These are phyloP conservation scores for Kurtzmaniella fragi DNA, from an alignment of 805 yeast genomes.

Conservation along the genomic window DNA sequence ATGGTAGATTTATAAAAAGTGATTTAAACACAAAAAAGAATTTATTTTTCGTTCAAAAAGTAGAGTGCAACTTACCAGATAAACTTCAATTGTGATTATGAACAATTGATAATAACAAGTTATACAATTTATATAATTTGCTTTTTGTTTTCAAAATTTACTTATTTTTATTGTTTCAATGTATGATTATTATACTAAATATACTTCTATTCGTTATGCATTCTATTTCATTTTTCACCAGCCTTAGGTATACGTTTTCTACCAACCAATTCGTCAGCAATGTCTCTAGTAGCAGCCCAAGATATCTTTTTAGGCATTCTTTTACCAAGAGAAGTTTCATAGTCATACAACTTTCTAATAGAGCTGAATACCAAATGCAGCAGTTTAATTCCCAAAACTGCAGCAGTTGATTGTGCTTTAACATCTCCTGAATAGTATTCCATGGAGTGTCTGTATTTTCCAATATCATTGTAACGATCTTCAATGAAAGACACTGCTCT, in stretches of 20 bases:
- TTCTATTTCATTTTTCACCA: neutral
- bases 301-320: constrained; percentile 88
- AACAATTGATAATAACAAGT: no score
- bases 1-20: no score
- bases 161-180: no score
- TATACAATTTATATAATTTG: no score
- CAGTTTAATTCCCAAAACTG: constrained; percentile 78
- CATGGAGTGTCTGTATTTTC: constrained; percentile 16
- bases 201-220: no score
- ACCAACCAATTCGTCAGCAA: constrained; percentile 83
- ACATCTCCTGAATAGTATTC: constrained; percentile 30
- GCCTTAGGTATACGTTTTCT: constrained; percentile 33
- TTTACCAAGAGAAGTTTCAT: constrained; percentile 71
- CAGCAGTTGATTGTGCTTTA: constrained; percentile 49
- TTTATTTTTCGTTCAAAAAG: no score
- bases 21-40: no score
- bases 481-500: constrained; percentile 88
- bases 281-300: constrained; percentile 72
- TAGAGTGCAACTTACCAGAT: no score
- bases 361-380: constrained; percentile 73
- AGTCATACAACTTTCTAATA: constrained; percentile 73
- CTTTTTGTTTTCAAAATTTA: no score
- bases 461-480: constrained; percentile 26
- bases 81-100: no score
- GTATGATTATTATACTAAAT: no score